Percentiles rank a stretch among this genome's conserved stretches.
Evolutionary conservation across 176 grass and related monocot species (phyloP).

Genomic region (Phragmites australis): DNA sequence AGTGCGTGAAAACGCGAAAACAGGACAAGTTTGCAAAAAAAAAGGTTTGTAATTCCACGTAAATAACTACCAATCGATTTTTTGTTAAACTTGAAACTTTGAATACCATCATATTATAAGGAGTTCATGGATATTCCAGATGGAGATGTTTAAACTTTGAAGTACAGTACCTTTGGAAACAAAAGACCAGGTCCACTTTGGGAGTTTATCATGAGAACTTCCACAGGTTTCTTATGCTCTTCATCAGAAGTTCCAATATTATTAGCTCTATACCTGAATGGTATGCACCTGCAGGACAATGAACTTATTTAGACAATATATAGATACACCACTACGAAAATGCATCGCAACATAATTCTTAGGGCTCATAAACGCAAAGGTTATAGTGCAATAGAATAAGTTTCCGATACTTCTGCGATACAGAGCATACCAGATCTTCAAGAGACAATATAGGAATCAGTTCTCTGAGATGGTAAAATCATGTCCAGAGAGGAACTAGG

Average conservation of each 20-base stretch:
- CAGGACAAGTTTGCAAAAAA: neutral
- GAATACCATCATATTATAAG: neutral
- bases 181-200: slow-evolving; percentile 87
- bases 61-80: neutral
- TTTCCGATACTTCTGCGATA: neutral
- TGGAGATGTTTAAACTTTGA: neutral
- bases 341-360: neutral
- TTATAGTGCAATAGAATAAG: neutral
- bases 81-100: neutral
- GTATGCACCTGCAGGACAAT: slow-evolving; percentile 81
- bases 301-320: slow-evolving; percentile 16
- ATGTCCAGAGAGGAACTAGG: neutral
- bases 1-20: neutral
- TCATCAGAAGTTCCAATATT: slow-evolving; percentile 40
- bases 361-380: neutral
- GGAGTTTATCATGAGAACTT: slow-evolving; percentile 99
- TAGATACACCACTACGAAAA: slow-evolving; percentile 7
- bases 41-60: neutral
- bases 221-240: slow-evolving; percentile 60
- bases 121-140: slow-evolving; percentile 13
- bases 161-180: slow-evolving; percentile 84
- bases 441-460: neutral
- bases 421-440: neutral
- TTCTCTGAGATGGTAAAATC: slow-evolving; percentile 10
- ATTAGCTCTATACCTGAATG: slow-evolving; percentile 74